Conservation (phyloP, 2,329 filamentous ascomycete genomes). For the Cryphonectria nitschkei region DNA sequence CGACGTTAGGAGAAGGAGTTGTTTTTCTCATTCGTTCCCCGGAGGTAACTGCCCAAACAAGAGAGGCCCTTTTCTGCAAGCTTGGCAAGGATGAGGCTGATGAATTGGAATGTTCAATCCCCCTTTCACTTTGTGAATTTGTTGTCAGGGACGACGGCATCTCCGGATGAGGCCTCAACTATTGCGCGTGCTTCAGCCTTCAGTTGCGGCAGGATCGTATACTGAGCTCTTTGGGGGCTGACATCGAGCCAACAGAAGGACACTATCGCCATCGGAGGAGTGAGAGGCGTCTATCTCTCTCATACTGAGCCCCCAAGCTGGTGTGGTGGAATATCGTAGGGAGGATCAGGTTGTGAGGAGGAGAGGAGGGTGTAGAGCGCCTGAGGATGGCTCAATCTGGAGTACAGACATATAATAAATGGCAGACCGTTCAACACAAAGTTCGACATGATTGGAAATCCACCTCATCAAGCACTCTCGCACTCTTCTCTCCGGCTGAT, state of each 20-base stretch:
- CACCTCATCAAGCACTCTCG: not conserved
- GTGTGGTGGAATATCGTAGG: not conserved
- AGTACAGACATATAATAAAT: not conserved
- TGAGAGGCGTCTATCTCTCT: not conserved
- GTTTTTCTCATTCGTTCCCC: not conserved
- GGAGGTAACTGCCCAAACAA: not conserved
- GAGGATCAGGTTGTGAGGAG: not conserved
- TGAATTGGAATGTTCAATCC: not conserved
- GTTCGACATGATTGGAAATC: constrained; percentile 1
- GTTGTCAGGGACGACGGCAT: not conserved
- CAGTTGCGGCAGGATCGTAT: not conserved
- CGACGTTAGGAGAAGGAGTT: not conserved
- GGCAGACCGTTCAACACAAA: not conserved
- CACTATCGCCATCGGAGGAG: not conserved
- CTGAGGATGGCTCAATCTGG: not conserved
- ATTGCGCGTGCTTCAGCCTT: not conserved
- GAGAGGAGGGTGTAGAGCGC: not conserved
- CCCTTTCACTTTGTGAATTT: not conserved
- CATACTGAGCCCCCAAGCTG: not conserved
- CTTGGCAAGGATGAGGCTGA: not conserved
- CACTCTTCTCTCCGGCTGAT: not conserved
- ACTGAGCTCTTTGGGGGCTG: not conserved
- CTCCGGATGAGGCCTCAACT: not conserved
- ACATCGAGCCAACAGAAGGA: not conserved
- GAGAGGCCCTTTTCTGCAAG: not conserved